Percentiles rank a stretch among this genome's conserved stretches.
Conservation (phyloP, 2,329 filamentous ascomycete genomes). For the Fusarium duplospermum region DNA sequence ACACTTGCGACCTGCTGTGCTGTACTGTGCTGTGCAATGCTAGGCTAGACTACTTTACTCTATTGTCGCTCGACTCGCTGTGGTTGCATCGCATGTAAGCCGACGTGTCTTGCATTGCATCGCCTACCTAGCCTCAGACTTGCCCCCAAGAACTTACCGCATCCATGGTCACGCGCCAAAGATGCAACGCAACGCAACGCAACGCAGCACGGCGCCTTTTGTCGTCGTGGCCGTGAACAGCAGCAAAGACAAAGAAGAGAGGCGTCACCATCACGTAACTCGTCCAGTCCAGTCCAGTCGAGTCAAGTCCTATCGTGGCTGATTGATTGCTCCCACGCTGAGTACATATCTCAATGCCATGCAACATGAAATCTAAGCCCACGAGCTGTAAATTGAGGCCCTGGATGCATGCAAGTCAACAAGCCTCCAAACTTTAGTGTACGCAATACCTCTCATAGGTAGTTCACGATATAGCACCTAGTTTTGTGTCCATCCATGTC, state of each 20-base stretch:
- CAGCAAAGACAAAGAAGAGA: not conserved
- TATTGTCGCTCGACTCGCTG: not conserved
- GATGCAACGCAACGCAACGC: not conserved
- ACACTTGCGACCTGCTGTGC: not conserved
- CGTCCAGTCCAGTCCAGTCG: not conserved
- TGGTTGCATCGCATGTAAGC: slow-evolving; percentile 24
- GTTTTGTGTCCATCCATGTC: not conserved
- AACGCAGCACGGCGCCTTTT: not conserved
- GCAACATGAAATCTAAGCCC: not conserved
- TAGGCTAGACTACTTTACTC: not conserved
- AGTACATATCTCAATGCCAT: not conserved
- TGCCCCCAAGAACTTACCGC: not conserved
- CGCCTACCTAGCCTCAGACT: not conserved
- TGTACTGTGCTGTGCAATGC: not conserved
- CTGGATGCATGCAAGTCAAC: not conserved
- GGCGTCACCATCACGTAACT: not conserved
- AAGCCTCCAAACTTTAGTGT: not conserved
- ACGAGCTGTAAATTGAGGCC: not conserved
- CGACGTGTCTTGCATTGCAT: slow-evolving; percentile 49
- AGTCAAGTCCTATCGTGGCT: not conserved
- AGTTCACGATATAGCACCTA: not conserved
- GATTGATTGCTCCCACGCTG: not conserved
- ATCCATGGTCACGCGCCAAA: not conserved
- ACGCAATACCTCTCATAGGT: not conserved
- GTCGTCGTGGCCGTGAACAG: not conserved